Percentiles rank a stretch among this genome's conserved stretches.
Conservation (phyloP, 2,329 filamentous ascomycete genomes). For the Fusarium chlamydosporum region DNA sequence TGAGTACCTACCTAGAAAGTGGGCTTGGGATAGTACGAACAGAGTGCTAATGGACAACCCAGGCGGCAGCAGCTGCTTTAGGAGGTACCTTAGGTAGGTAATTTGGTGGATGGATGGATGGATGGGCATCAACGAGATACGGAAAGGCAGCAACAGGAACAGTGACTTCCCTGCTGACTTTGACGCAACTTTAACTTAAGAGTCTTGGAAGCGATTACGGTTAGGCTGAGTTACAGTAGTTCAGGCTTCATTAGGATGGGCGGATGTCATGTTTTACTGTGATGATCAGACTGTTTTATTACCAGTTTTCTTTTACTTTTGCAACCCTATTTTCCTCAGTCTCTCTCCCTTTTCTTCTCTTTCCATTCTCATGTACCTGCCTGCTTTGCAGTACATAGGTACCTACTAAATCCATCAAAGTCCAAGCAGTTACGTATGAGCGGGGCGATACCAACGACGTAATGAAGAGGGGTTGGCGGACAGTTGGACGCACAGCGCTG, state of each 20-base stretch:
- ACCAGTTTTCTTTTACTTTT: background rate
- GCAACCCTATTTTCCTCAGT: background rate
- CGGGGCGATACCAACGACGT: constrained; percentile 47
- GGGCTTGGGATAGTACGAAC: constrained; percentile 25
- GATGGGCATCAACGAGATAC: constrained; percentile 44
- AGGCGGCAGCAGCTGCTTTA: constrained; percentile 26
- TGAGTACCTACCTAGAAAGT: constrained; percentile 29
- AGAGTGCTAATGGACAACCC: constrained; percentile 23
- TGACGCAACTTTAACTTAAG: background rate
- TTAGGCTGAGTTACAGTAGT: constrained; percentile 1
- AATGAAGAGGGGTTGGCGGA: constrained; percentile 45
- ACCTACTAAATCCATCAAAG: background rate
- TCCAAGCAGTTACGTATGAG: constrained; percentile 15
- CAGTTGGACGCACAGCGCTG: constrained; percentile 40
- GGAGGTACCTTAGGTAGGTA: no score
- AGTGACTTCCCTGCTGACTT: constrained; percentile 30
- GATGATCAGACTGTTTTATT: constrained; percentile 11
- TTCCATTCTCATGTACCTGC: background rate
- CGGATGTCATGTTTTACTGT: constrained; percentile 6
- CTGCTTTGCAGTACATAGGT: background rate
- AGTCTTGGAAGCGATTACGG: background rate
- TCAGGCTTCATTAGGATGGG: background rate
- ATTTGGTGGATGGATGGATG: constrained; percentile 35
- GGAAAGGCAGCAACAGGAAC: constrained; percentile 43
- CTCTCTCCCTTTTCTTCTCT: background rate